These are phyloP conservation scores for Wickerhamomyces alni DNA, from an alignment of 805 yeast species.

Conservation along the genomic window DNA sequence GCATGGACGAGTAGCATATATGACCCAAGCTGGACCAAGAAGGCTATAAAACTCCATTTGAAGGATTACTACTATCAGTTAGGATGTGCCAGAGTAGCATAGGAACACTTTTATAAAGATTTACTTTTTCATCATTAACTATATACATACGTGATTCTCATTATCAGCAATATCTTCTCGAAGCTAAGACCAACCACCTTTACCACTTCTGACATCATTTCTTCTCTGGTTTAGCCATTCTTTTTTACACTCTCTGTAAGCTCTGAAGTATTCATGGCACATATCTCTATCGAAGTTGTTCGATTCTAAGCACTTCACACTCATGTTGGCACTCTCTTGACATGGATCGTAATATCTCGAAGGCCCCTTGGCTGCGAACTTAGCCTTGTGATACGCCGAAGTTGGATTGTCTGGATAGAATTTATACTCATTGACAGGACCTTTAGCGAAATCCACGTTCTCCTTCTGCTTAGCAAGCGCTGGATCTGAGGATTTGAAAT, in stretches of 20 bases:
- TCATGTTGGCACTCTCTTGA: slow-evolving; percentile 81
- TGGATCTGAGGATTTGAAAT: slow-evolving; percentile 18
- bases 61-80: not conserved
- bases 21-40: no score
- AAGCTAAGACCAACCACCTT: slow-evolving; percentile 18
- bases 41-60: not conserved
- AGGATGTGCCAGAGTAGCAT: not conserved
- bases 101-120: no score
- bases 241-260: slow-evolving; percentile 87
- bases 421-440: slow-evolving; percentile 46
- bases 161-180: no score
- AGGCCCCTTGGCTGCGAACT: slow-evolving; percentile 70
- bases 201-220: slow-evolving; percentile 23
- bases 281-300: slow-evolving; percentile 64
- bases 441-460: slow-evolving; percentile 51
- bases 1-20: no score
- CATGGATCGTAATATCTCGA: slow-evolving; percentile 92
- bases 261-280: slow-evolving; percentile 82
- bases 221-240: slow-evolving; percentile 52
- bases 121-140: no score
- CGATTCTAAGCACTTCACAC: slow-evolving; percentile 74
- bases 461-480: slow-evolving; percentile 28
- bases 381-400: slow-evolving; percentile 56
- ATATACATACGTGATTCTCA: no score
- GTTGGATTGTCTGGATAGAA: slow-evolving; percentile 89